Percentiles rank a stretch among this genome's conserved stretches.
Conservation (phyloP, 2,329 filamentous ascomycete species). For the Alternaria arborescens region DNA sequence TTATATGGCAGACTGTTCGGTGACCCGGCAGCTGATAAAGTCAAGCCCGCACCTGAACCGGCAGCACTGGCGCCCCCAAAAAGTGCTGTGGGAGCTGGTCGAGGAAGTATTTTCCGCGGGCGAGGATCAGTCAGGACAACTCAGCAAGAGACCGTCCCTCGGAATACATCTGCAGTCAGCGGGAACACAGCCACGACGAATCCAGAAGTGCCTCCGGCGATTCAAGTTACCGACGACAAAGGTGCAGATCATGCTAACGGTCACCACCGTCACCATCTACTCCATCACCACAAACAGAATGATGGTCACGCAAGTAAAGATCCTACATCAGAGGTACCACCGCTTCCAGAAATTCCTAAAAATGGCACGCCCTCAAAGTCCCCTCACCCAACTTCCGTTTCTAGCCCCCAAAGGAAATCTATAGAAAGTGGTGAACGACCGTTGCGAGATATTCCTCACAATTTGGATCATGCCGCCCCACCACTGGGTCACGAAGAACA, state of each 20-base stretch:
- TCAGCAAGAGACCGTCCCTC: slow-evolving; percentile 26
- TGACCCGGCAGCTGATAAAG: slow-evolving; percentile 55
- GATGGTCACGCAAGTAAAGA: slow-evolving; percentile 41
- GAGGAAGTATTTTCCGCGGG: slow-evolving; percentile 79
- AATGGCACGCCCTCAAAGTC: slow-evolving; percentile 33
- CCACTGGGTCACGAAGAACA: slow-evolving; percentile 53
- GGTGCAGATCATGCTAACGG: slow-evolving; percentile 45
- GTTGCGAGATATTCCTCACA: slow-evolving; percentile 53
- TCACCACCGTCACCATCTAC: slow-evolving; percentile 48
- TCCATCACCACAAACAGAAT: slow-evolving; percentile 46
- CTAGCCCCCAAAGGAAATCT: slow-evolving; percentile 37
- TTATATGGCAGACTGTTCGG: slow-evolving; percentile 86
- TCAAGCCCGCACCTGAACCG: slow-evolving; percentile 53
- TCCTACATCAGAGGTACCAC: slow-evolving; percentile 31
- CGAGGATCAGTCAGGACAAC: slow-evolving; percentile 41
- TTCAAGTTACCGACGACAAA: slow-evolving; percentile 77
- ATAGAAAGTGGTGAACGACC: slow-evolving; percentile 46
- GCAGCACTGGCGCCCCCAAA: slow-evolving; percentile 65
- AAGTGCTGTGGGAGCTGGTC: slow-evolving; percentile 71
- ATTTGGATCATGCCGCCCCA: slow-evolving; percentile 48
- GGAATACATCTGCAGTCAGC: slow-evolving; percentile 38
- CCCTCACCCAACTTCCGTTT: slow-evolving; percentile 30
- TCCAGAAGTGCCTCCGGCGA: slow-evolving; percentile 66
- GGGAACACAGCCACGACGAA: slow-evolving; percentile 38
- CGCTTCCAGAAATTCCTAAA: slow-evolving; percentile 28